Evolutionary conservation across 306 rosid genomes (phyloP), one percentile per base, ranked within the genome.

Genomic region (Fagus sylvatica): DNA sequence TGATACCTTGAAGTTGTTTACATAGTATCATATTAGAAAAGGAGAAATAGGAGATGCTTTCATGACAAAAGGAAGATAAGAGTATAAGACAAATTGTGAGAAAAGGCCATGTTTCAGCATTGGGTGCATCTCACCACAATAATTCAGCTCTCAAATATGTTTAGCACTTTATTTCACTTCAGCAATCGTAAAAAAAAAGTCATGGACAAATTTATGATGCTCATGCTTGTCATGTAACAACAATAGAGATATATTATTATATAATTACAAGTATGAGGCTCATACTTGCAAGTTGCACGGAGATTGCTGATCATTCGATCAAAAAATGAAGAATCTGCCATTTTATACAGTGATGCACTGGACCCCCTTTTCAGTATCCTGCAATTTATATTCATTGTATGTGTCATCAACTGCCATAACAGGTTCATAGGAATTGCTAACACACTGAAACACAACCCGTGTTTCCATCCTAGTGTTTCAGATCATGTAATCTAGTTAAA

Each of bases 201-300:
- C 48, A 76, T 56, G 13, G 46, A 39, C 51, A 56, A 72, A 33
- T 61, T 79, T n/a, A 30, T 66, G 49, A 62, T 61, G 41, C 68
- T 33, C 61, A n/a, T 55, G 17, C 32, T 55, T 55, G 5, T 32
- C 33, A 36, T n/a, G 68, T 2, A 39, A 62, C 32, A 39, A 37
- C 28, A 39, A 41, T 39, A 68, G 36, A 30, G 66, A 69, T n/a
- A 78, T 43, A 71, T 16, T 33, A 54, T 16, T 4, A 51, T 15
- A 67, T 41, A 75, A 72, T 55, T 4, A 56, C 57, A 61, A 68
- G 16, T 22, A 1, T 1, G 2, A 30, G 19, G 74, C 73, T 39
- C 97, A 36, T 89, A 94, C 98, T 90, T 92, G 97, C 92, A 90
- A 6, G 97, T 80, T 71, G 89, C 33, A 15, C 93, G 93, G 22